These are phyloP conservation scores for Leishmania martiniquensis DNA, from an alignment of 208 protist species.

Conservation along the genomic window DNA sequence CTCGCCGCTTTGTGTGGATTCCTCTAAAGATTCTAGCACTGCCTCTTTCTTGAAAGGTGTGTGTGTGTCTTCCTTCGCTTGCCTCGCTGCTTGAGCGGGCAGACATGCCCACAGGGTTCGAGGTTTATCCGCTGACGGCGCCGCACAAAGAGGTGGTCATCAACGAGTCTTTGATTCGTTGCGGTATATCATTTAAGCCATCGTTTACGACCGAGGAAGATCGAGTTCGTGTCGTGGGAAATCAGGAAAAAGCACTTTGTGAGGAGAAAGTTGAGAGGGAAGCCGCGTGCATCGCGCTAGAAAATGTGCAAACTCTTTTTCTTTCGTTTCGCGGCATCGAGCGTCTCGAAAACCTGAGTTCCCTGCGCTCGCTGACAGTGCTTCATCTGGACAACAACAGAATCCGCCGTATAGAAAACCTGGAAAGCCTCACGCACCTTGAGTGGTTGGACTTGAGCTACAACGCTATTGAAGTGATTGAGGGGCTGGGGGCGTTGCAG, in stretches of 20 bases:
- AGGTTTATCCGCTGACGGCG: slow-evolving; percentile 66
- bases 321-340: slow-evolving; percentile 73
- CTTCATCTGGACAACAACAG: slow-evolving; percentile 96
- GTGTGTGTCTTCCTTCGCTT: neutral
- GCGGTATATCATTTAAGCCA: slow-evolving; percentile 70
- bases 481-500: slow-evolving; percentile 78
- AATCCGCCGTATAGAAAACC: slow-evolving; percentile 92
- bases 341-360: slow-evolving; percentile 92
- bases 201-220: slow-evolving; percentile 77
- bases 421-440: slow-evolving; percentile 84
- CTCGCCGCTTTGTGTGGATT: no score
- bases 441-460: slow-evolving; percentile 94
- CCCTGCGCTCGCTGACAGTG: slow-evolving; percentile 86
- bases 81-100: neutral
- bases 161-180: slow-evolving; percentile 79
- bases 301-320: slow-evolving; percentile 67
- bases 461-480: slow-evolving; percentile 94
- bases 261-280: slow-evolving; percentile 56
- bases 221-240: slow-evolving; percentile 70
- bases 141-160: slow-evolving; percentile 77
- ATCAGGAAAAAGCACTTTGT: slow-evolving; percentile 59
- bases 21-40: slow-evolving; percentile 8
- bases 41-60: neutral
- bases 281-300: slow-evolving; percentile 58
- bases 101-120: slow-evolving; percentile 77